Base-by-base conservation (phyloP, 1,139 yeast species). In the Insectozyma bohioensis region DNA sequence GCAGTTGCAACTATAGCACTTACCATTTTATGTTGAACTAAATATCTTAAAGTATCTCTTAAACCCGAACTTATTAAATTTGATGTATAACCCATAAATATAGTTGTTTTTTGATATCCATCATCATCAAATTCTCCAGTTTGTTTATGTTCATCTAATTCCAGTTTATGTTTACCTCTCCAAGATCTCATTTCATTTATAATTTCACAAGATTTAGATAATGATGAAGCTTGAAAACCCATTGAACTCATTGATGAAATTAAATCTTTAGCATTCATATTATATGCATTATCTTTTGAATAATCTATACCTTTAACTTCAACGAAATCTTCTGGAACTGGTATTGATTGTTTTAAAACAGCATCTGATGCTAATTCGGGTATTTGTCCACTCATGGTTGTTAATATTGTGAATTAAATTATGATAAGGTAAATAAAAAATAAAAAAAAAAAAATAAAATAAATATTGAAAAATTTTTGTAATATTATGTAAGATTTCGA, bases 171-270 rank as follows among this genome's bases (percentile, higher is more conserved):
- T 44, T 75, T 75, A 37, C 97, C 98, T 59, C 90, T 78, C 97
- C 97, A 92, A 12, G 64, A 41, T 59, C 95, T 77, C 99, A 92
- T 94, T 34, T 85, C 79, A 52, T 90, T 78, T 41, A 92, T 87
- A 46, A 92, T 85, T 17, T 86, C 95, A 56, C 97, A 88, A 2
- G 97, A 97, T 47, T 79, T 71, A 18, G 88, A 81, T 27, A 92
- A 72, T 3, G 94, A 75, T 12, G 90, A 76, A 5, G 95, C 98
- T 63, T 92, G 99, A 70, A 92, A 94, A n/a, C 99, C 99, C 97
- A 92, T 92, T 28, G 79, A 80, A 48, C 69, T 77, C 98, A 94
- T 92, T 24, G 94, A 77, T 22, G 67, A 69, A 45, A 92, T 75
- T 46, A 92, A 67, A 51, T 86, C 94, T 12, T 72, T 69, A 17